Conservation (phyloP, 2,329 filamentous ascomycete genomes). For the Cercospora sesami region DNA sequence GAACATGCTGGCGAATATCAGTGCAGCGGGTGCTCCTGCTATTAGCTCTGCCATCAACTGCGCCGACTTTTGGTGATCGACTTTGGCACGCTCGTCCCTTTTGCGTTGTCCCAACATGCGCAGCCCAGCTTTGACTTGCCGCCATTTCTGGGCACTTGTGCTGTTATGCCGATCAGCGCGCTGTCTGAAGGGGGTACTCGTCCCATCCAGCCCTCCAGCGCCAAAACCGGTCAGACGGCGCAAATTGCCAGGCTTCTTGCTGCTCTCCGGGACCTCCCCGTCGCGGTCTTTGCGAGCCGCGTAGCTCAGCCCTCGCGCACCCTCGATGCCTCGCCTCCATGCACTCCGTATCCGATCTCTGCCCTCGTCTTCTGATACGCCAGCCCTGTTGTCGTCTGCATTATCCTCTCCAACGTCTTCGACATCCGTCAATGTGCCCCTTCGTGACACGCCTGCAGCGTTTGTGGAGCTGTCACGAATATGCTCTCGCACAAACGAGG, state of each 20-base stretch:
- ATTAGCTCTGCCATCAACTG: constrained; percentile 94
- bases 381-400: constrained; percentile 40
- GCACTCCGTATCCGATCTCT: constrained; percentile 50
- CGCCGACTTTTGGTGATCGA: constrained; percentile 92
- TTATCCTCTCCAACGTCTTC: constrained; percentile 42
- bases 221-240: constrained; percentile 51
- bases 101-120: constrained; percentile 76
- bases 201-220: constrained; percentile 31
- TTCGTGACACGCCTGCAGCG: constrained; percentile 59
- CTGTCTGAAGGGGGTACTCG: constrained; percentile 46
- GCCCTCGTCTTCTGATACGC: constrained; percentile 54
- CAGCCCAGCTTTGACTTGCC: constrained; percentile 85
- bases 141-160: constrained; percentile 76
- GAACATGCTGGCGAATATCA: constrained; percentile 96
- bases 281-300: constrained; percentile 35
- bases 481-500: constrained; percentile 50
- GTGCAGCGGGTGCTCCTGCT: constrained; percentile 85
- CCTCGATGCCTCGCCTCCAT: constrained; percentile 50
- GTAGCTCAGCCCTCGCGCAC: constrained; percentile 51
- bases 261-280: constrained; percentile 38
- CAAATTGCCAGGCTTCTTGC: constrained; percentile 46
- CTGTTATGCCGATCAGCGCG: constrained; percentile 50
- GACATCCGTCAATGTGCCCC: constrained; percentile 47
- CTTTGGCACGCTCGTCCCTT: constrained; percentile 77
- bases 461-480: constrained; percentile 55